Base-by-base conservation (phyloP, 2,329 filamentous ascomycete species). In the Rachicladosporium sp. region DNA sequence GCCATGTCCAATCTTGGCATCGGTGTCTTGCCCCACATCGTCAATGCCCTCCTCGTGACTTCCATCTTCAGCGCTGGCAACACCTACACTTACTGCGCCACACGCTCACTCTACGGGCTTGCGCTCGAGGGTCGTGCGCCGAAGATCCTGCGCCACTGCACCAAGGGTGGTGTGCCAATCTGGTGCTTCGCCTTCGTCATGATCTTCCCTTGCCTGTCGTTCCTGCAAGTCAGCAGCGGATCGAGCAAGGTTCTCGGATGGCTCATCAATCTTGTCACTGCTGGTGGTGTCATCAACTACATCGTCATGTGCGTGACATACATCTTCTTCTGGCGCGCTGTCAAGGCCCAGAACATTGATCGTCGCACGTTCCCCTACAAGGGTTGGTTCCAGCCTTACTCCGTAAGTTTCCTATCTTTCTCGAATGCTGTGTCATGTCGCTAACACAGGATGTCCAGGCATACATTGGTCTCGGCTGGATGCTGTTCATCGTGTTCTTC, bases 271-370 rank as follows among this genome's bases (percentile, higher is more conserved):
- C 61, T 79, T 6, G 68, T 75, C 53, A 76, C 72, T 6, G 73
- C 69, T 4, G 71, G 68, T 23, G 68, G 70, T 43, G 66, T 76
- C 49, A 78, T 80, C 56, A 73, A 78, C 60, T 80, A 76, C 57
- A 67, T 80, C 43, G 65, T 73, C 54, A 76, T 77, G 62, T 63
- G 62, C 34, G 54, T 70, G 15, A 78, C 73, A n/a, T 78, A 74
- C 56, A 63, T 76, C 43, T 68, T 60, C 51, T 78, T 76, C 63
- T 69, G 73, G 60, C 64, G 65, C 35, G 74, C 74, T 3, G 61
- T 61, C 49, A 63, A 68, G 49, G 68, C 60, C 1, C 70, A 74
- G 47, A 65, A 65, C 1, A 34, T 74, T 33, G 66, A 72, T 55
- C 73, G 77, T 43, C 61, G 53, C 9, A 58, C 57, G 0, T 59